Base-by-base conservation (phyloP, 805 yeast genomes). In the Kluyveromyces nonfermentans region DNA sequence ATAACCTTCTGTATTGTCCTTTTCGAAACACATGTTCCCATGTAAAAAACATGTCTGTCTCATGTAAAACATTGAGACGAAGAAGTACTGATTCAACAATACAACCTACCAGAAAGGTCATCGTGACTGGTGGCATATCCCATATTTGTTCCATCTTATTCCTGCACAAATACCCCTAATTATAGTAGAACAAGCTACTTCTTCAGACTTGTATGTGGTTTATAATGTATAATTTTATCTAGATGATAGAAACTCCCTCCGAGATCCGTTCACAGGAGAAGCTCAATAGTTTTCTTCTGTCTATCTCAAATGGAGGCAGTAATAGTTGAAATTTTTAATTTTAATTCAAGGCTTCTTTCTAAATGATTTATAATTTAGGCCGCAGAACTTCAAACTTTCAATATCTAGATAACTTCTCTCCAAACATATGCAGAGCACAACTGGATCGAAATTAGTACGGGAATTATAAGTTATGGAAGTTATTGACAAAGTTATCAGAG, bases 101-200 rank as follows among this genome's bases (percentile, higher is more conserved):
- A 14, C 12, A 25, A 4, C 30, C 30, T 10, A 25, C 14, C 30
- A 25, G 12, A 6, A 25, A 25, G 30, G 30, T 25, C 30, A 70
- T 60, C 1, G 77, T 72, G 10, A 71, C 69, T 2, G 66, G 62
- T 0, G 76, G 76, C 3, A 59, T 46, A 37, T 30, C 34, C 22
- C 34, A 12, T 31, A 38, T 15, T 14, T 18, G 34, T 18, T 38
- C 41, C 41, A 38, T 38, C 7, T 14, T 36, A 5, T 20, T 36
- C 8, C n/a, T 8, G 14, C 9, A 25, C 30, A 25, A 25, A 25
- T 4, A 2, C 3, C 30, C 7, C 7, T 25, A 10, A 25, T 25
- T 3, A 2, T 4, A 25, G 12, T 25, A 25, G 30, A 4, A 14
- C 3, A 3, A 10, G 30, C 12, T 10, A 25, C 9, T 25, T 25